phyloP scores from a whole-genome alignment of 495 filamentous ascomycete species.

The Xylaria nigripes region DNA sequence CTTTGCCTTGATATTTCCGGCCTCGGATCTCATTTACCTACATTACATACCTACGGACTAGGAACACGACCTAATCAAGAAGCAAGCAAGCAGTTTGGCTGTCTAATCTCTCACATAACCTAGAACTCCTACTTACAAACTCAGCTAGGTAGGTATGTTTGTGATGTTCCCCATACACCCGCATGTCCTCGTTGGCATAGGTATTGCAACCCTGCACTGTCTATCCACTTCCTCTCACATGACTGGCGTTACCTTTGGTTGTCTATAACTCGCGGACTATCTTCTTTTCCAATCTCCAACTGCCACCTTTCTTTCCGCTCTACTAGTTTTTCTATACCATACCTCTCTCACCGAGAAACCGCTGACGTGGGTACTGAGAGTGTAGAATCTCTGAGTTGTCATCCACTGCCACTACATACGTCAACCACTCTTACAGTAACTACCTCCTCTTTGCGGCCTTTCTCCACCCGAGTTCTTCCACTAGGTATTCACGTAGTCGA shows the following conservation, averaged over 20 bases:
- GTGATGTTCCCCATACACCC: background rate
- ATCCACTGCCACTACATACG: too few relatives aligned
- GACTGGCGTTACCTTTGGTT: background rate
- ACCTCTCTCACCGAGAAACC: background rate
- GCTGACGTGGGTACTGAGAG: background rate
- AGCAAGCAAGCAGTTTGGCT: background rate
- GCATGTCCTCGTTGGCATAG: background rate
- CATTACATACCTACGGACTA: too few relatives aligned
- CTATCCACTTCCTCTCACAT: too few relatives aligned
- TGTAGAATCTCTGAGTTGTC: too few relatives aligned
- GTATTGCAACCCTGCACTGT: background rate
- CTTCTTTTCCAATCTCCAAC: background rate
- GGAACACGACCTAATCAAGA: background rate
- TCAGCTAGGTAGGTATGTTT: background rate
- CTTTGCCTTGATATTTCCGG: background rate
- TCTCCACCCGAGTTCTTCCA: too few relatives aligned
- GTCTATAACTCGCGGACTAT: background rate
- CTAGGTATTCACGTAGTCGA: too few relatives aligned
- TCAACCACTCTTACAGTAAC: too few relatives aligned
- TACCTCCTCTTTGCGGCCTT: too few relatives aligned
- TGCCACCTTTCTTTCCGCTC: background rate
- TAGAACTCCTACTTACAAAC: background rate
- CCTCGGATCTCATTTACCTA: background rate
- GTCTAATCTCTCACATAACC: background rate
- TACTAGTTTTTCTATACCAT: background rate